A percentile compares a stretch with the other conserved stretches of the same genome.
Conservation (phyloP, 2,329 filamentous ascomycete species). For the Colletotrichum salicis region DNA sequence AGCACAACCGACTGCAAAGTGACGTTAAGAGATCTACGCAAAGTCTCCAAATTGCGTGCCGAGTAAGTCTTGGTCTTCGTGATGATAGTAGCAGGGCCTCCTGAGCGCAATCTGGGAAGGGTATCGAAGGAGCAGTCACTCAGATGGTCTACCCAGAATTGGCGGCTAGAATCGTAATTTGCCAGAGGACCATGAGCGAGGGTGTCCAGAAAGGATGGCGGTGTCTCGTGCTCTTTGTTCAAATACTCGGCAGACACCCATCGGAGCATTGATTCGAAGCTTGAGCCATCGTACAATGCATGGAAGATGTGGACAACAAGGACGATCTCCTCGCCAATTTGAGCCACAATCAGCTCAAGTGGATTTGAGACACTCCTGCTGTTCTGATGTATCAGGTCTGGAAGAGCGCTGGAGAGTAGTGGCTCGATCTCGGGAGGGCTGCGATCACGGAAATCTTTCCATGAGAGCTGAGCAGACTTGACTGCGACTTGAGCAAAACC, state of each 20-base stretch:
- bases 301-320: slow-evolving; percentile 82
- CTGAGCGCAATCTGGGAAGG: slow-evolving; percentile 32
- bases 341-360: slow-evolving; percentile 60
- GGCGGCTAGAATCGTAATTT: slow-evolving; percentile 49
- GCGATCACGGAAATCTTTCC: slow-evolving; percentile 49
- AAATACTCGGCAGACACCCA: slow-evolving; percentile 65
- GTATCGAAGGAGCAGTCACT: slow-evolving; percentile 42
- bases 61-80: slow-evolving; percentile 23
- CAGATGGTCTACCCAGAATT: slow-evolving; percentile 77
- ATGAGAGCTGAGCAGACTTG: slow-evolving; percentile 53
- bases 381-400: slow-evolving; percentile 67
- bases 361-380: slow-evolving; percentile 59
- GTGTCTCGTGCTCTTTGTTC: slow-evolving; percentile 40
- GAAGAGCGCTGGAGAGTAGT: slow-evolving; percentile 49
- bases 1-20: slow-evolving; percentile 85
- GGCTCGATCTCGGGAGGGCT: slow-evolving; percentile 44
- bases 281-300: slow-evolving; percentile 86
- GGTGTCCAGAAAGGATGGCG: slow-evolving; percentile 72
- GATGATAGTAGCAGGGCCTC: slow-evolving; percentile 1
- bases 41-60: slow-evolving; percentile 54
- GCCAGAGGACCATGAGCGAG: slow-evolving; percentile 76
- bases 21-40: slow-evolving; percentile 71
- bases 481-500: slow-evolving; percentile 81
- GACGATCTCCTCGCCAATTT: slow-evolving; percentile 40
- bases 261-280: slow-evolving; percentile 74